Evolutionary conservation across 176 grass and related monocot genomes (phyloP).

Genomic region (maize (Zea mays)): DNA sequence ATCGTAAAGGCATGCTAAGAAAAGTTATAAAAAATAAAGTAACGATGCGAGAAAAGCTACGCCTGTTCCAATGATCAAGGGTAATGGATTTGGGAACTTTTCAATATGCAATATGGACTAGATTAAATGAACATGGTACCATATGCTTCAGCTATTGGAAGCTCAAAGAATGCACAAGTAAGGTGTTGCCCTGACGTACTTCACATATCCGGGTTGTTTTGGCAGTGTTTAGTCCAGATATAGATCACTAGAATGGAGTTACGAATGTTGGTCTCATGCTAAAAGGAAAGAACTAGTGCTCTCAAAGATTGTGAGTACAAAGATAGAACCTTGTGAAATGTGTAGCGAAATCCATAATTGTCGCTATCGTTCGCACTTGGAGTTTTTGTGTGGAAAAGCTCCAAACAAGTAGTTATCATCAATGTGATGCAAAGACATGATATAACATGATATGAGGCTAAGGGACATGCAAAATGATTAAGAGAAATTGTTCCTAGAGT

Average conservation of each 20-base stretch:
- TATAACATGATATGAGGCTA: too few species aligned
- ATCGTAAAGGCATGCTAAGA: too few species aligned
- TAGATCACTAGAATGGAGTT: neutral
- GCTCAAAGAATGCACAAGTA: neutral
- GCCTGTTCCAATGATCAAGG: too few species aligned
- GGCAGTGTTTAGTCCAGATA: neutral
- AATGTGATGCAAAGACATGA: too few species aligned
- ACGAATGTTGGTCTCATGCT: neutral
- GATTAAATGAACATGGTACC: neutral
- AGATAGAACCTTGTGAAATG: neutral
- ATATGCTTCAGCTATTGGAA: neutral
- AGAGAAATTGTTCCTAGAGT: too few species aligned
- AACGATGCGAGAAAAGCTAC: too few species aligned
- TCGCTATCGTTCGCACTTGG: neutral
- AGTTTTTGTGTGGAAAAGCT: too few species aligned
- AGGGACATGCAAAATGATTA: too few species aligned
- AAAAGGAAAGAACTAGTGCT: neutral
- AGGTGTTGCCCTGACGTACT: neutral
- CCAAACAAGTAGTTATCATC: too few species aligned
- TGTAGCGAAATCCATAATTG: conserved; percentile 5
- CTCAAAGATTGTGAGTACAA: neutral
- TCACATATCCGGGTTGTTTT: neutral
- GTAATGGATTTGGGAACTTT: neutral
- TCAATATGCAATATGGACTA: neutral
- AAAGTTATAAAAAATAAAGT: too few species aligned